Conservation (phyloP, 345 rosid species). For the Syzygium oleosum region DNA sequence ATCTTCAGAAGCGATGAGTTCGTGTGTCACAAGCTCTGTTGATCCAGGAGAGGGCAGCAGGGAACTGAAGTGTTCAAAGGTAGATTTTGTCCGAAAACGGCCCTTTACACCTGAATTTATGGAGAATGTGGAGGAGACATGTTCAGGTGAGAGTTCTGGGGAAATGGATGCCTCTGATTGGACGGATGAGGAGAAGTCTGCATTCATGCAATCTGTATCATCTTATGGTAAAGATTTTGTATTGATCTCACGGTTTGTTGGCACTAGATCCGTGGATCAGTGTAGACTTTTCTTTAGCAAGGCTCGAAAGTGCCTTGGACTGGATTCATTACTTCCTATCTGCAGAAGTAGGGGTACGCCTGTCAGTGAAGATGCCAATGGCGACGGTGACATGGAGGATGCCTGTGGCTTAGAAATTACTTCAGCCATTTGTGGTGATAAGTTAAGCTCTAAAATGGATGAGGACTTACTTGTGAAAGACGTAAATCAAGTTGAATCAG, state of each 20-base stretch:
- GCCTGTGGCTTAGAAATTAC: constrained; percentile 45
- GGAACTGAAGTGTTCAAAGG: constrained; percentile 6
- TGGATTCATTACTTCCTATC: constrained; percentile 52
- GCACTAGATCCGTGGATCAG: constrained; percentile 73
- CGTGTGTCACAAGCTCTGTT: constrained; percentile 63
- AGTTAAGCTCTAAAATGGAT: constrained; percentile 29
- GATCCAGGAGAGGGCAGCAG: constrained; percentile 31
- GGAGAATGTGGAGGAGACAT: constrained; percentile 65
- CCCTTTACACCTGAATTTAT: constrained; percentile 48
- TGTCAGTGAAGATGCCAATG: constrained; percentile 47
- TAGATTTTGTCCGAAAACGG: constrained; percentile 31
- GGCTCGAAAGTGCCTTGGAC: constrained; percentile 84
- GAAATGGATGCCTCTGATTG: constrained; percentile 79
- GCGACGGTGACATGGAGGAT: constrained; percentile 78
- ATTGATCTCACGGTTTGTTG: constrained; percentile 49
- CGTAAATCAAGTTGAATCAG: constrained; percentile 16
- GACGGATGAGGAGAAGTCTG: constrained; percentile 84
- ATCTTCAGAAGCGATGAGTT: constrained; percentile 83
- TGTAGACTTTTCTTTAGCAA: constrained; percentile 91
- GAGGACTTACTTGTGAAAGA: constrained; percentile 16
- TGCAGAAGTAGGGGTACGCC: constrained; percentile 29
- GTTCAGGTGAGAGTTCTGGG: constrained; percentile 91
- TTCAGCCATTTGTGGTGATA: constrained; percentile 31
- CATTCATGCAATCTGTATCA: constrained; percentile 65
- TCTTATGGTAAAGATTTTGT: constrained; percentile 81